phyloP scores from a whole-genome alignment of 257 asterid species.

The Thymus quinquecostatus region DNA sequence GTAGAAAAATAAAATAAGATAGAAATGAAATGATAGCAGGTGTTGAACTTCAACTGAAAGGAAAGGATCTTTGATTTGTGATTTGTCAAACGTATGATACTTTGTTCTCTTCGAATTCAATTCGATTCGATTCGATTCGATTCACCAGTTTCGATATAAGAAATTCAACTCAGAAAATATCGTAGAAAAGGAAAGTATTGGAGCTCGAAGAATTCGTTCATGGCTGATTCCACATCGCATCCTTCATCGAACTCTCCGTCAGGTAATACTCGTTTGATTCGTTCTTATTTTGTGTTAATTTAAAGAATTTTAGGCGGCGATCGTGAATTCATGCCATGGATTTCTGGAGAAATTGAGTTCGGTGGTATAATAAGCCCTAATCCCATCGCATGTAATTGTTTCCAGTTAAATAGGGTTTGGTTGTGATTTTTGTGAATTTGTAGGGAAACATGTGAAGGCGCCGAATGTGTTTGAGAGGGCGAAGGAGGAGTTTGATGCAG shows the following conservation, averaged over 20 bases:
- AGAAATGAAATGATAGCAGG: too few species aligned
- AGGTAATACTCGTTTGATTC: conserved; percentile 36
- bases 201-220: conserved; percentile 30
- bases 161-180: too few species aligned
- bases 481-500: conserved; percentile 53
- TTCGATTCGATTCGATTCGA: not conserved
- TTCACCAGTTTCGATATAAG: not conserved
- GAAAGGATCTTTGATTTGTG: not conserved
- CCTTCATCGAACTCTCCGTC: conserved; percentile 38
- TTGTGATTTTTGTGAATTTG: not conserved
- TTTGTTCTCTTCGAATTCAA: conserved; percentile 14
- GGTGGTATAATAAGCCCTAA: not conserved
- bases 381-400: not conserved
- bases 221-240: conserved; percentile 50
- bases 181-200: not conserved
- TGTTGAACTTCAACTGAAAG: too few species aligned
- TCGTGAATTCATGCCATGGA: not conserved
- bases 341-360: not conserved
- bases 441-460: conserved; percentile 49
- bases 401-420: not conserved
- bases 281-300: not conserved
- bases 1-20: too few species aligned
- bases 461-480: conserved; percentile 50
- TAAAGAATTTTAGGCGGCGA: not conserved
- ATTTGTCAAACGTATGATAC: conserved; percentile 23